phyloP scores from a whole-genome alignment of 805 yeast genomes.

The Hanseniaspora clermontiae region DNA sequence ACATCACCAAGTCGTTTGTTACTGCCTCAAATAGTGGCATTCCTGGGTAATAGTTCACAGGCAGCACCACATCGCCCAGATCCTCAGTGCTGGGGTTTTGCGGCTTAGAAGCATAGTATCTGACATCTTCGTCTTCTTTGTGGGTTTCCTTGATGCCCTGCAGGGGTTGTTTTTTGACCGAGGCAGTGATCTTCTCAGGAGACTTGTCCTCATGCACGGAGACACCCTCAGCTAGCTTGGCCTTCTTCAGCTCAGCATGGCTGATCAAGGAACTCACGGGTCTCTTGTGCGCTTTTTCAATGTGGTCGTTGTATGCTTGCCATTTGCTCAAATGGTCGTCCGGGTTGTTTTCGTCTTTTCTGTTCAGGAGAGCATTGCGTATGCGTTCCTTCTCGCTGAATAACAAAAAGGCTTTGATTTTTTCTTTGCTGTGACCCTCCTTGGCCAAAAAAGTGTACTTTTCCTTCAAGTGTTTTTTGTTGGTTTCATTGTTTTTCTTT shows the following conservation, averaged over 20 bases:
- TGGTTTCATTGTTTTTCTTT: background rate
- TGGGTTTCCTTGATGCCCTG: background rate
- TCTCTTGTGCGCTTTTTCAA: background rate
- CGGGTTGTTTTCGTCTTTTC: background rate
- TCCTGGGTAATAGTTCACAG: background rate
- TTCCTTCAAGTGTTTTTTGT: background rate
- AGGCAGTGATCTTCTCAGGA: background rate
- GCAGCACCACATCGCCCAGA: background rate
- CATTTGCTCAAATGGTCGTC: background rate
- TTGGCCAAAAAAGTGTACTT: background rate
- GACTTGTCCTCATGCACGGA: background rate
- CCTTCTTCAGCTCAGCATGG: background rate
- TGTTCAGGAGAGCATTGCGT: background rate
- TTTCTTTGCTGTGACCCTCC: background rate
- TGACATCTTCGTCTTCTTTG: background rate
- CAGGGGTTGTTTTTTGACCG: background rate
- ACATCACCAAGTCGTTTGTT: slow-evolving; percentile 19
- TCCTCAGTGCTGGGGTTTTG: background rate
- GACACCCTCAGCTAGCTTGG: background rate
- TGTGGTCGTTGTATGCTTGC: background rate
- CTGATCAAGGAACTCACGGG: slow-evolving; percentile 1
- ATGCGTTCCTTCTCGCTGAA: background rate
- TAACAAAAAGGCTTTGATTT: background rate
- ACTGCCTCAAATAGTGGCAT: background rate
- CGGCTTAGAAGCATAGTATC: background rate